Conservation (phyloP, 208 protist species). For the Acanthamoeba divionensis region DNA sequence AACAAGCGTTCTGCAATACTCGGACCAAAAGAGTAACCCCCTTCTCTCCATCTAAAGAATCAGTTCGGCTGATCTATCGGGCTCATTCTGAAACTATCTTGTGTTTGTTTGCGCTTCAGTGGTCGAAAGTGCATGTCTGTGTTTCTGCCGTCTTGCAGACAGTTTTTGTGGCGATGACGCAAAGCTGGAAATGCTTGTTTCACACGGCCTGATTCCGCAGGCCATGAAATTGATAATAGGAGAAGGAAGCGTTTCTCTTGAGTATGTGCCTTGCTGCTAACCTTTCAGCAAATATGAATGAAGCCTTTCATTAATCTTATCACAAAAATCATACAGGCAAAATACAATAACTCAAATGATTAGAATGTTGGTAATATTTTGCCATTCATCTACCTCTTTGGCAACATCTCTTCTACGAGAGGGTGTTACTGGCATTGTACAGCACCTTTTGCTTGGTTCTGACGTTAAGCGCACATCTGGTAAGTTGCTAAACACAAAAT, state of each 20-base stretch:
- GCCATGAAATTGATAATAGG: not conserved
- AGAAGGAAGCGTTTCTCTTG: not conserved
- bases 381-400: not conserved
- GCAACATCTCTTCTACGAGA: not conserved
- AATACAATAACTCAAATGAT: not conserved
- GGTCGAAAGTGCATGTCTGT: constrained; percentile 65
- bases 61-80: not conserved
- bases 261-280: not conserved
- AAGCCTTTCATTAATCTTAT: too few species aligned
- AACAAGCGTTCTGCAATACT: constrained; percentile 58
- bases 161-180: constrained; percentile 27
- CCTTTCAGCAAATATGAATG: not conserved
- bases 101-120: not conserved
- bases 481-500: not conserved
- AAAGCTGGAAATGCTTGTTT: constrained; percentile 11
- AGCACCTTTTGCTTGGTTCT: not conserved
- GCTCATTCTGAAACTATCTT: not conserved
- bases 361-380: not conserved
- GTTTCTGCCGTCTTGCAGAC: constrained; percentile 64
- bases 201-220: not conserved
- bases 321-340: not conserved
- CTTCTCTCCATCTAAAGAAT: too few species aligned
- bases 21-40: constrained; percentile 63
- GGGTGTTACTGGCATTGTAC: not conserved
- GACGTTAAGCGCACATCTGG: not conserved